These are phyloP conservation scores for Mediolabrus comicus DNA, from an alignment of 108 stramenopile genomes.

Conservation along the genomic window DNA sequence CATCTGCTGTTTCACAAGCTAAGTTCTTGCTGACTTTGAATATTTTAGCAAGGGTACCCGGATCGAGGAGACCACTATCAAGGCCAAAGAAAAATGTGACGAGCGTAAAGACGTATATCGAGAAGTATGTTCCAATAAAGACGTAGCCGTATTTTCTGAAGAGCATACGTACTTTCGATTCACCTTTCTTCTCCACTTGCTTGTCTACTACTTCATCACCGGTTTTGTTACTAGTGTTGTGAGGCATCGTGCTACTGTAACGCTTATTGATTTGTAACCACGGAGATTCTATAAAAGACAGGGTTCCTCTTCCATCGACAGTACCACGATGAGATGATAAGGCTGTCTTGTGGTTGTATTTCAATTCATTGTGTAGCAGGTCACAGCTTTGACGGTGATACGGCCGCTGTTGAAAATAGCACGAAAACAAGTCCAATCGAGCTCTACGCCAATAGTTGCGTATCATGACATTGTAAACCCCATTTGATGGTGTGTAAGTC, in stretches of 20 bases:
- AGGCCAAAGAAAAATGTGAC: conserved; percentile 57
- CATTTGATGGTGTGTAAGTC: neutral
- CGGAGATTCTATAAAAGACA: neutral
- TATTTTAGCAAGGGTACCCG: conserved; percentile 46
- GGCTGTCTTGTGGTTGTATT: too few relatives aligned
- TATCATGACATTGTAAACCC: neutral
- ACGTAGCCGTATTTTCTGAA: conserved; percentile 63
- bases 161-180: conserved; percentile 20
- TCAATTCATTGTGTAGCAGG: too few relatives aligned
- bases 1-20: conserved; percentile 42
- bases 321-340: neutral
- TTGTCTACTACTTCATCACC: neutral
- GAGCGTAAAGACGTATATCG: conserved; percentile 64
- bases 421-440: neutral
- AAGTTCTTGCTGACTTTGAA: conserved; percentile 46
- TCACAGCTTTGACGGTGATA: neutral
- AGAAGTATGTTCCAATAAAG: conserved; percentile 72
- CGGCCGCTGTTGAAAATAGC: neutral
- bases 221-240: neutral
- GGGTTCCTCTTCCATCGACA: neutral
- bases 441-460: neutral
- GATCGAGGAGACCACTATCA: conserved; percentile 76
- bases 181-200: conserved; percentile 1
- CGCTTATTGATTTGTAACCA: neutral
- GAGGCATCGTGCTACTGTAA: conserved; percentile 3